A percentile compares a stretch with the other conserved stretches of the same genome.
Conservation (phyloP, 192 early-diverging fungal species). For the Haplosporangium gracile region DNA sequence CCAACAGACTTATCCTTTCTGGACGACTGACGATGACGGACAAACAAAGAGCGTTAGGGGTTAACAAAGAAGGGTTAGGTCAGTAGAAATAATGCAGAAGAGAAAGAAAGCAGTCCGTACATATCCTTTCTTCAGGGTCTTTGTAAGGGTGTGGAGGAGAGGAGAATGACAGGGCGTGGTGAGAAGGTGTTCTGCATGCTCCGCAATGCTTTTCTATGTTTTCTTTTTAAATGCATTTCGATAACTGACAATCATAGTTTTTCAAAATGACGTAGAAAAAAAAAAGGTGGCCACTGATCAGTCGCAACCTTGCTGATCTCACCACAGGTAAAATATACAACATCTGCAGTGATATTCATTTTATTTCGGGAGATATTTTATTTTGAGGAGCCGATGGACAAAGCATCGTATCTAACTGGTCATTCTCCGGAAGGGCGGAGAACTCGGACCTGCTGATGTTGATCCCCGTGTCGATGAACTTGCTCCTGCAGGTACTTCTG, state of each 20-base stretch:
- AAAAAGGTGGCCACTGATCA: neutral
- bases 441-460: neutral
- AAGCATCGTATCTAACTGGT: constrained; percentile 1
- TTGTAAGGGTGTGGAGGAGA: too few relatives aligned
- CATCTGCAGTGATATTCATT: neutral
- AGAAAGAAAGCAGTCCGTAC: too few relatives aligned
- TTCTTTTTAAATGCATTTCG: neutral
- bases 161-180: too few relatives aligned
- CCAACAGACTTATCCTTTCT: neutral
- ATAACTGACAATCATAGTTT: neutral
- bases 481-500: neutral
- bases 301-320: neutral
- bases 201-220: too few relatives aligned
- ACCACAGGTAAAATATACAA: neutral
- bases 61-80: neutral
- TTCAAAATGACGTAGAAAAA: neutral
- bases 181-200: too few relatives aligned
- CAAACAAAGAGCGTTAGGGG: neutral
- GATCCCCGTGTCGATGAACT: neutral
- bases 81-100: neutral
- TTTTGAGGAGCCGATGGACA: neutral
- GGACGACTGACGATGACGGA: neutral
- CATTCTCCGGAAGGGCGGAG: neutral
- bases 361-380: neutral
- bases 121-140: too few relatives aligned